phyloP scores from a whole-genome alignment of 75 land plant species.

The Pseudotsuga menziesii region DNA sequence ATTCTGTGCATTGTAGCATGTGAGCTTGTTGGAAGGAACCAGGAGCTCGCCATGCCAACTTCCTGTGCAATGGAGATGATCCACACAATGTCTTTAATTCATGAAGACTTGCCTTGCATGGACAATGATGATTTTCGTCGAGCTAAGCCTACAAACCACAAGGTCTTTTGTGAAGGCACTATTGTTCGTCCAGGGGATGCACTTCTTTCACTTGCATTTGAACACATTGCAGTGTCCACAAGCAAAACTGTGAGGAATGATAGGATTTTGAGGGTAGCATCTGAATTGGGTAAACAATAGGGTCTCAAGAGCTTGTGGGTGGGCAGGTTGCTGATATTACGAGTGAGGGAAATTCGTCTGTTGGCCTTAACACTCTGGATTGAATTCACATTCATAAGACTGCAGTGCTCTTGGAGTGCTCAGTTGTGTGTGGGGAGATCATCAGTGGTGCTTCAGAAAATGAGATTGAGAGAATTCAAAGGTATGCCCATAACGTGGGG shows the following conservation, averaged over 20 bases:
- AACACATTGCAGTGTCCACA: conserved; percentile 38
- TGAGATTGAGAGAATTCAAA: conserved; percentile 49
- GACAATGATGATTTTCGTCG: conserved; percentile 61
- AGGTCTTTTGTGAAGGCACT: conserved; percentile 31
- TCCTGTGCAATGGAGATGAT: conserved; percentile 68
- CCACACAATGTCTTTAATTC: conserved; percentile 49
- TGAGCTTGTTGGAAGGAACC: conserved; percentile 50
- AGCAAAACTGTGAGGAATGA: conserved; percentile 16
- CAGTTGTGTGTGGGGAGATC: conserved; percentile 61
- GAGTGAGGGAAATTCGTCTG: conserved; percentile 15
- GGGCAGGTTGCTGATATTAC: conserved; percentile 55
- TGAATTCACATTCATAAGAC: conserved; percentile 73
- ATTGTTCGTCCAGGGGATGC: conserved; percentile 66
- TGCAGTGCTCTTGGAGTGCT: conserved; percentile 44
- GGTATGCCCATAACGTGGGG: conserved; percentile 57
- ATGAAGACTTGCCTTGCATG: conserved; percentile 72
- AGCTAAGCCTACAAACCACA: conserved; percentile 31
- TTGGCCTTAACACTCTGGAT: conserved; percentile 39
- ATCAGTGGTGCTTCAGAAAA: conserved; percentile 55
- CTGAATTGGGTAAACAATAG: conserved; percentile 50
- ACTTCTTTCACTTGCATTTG: conserved; percentile 46
- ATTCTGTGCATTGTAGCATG: conserved; percentile 67
- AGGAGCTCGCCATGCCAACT: conserved; percentile 39
- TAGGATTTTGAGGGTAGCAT: conserved; percentile 35
- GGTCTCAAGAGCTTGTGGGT: conserved; percentile 48